phyloP scores from a whole-genome alignment of 129 eudicot genomes.

The Glebionis coronaria region DNA sequence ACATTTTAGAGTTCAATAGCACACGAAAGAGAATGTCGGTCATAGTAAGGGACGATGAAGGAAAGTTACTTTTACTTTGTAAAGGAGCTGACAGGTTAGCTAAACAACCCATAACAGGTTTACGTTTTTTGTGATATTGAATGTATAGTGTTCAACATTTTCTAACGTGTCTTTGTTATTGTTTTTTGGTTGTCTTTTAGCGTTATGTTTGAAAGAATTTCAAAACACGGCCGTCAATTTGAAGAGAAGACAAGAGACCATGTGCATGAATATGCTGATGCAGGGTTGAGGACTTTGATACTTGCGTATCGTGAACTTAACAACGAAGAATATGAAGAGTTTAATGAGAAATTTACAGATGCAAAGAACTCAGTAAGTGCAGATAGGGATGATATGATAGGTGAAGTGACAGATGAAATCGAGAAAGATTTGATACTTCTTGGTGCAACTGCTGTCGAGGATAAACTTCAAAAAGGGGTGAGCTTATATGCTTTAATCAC shows the following conservation, averaged over 20 bases:
- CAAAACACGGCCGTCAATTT: slow-evolving; percentile 33
- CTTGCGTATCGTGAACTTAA: slow-evolving; percentile 64
- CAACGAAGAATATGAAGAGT: slow-evolving; percentile 42
- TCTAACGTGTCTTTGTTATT: background rate
- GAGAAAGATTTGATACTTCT: slow-evolving; percentile 68
- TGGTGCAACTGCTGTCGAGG: slow-evolving; percentile 76
- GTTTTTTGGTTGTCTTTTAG: slow-evolving; percentile 24
- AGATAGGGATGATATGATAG: slow-evolving; percentile 48
- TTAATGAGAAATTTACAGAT: slow-evolving; percentile 36
- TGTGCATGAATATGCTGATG: slow-evolving; percentile 57
- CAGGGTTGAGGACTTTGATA: slow-evolving; percentile 57
- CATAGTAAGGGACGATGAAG: slow-evolving; percentile 48
- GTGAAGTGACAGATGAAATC: slow-evolving; percentile 42
- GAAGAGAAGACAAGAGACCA: slow-evolving; percentile 53
- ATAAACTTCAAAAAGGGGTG: slow-evolving; percentile 73
- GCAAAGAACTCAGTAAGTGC: slow-evolving; percentile 57
- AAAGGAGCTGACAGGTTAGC: slow-evolving; percentile 68
- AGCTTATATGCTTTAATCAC: slow-evolving; percentile 10
- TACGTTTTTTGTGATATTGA: background rate
- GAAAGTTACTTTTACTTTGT: slow-evolving; percentile 41
- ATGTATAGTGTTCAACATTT: background rate
- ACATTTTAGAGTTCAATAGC: slow-evolving; percentile 51
- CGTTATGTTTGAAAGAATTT: slow-evolving; percentile 49
- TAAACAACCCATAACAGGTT: background rate
- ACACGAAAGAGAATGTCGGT: slow-evolving; percentile 64